phyloP scores from a whole-genome alignment of 176 grass and related monocot genomes.

The Carex kokanica region DNA sequence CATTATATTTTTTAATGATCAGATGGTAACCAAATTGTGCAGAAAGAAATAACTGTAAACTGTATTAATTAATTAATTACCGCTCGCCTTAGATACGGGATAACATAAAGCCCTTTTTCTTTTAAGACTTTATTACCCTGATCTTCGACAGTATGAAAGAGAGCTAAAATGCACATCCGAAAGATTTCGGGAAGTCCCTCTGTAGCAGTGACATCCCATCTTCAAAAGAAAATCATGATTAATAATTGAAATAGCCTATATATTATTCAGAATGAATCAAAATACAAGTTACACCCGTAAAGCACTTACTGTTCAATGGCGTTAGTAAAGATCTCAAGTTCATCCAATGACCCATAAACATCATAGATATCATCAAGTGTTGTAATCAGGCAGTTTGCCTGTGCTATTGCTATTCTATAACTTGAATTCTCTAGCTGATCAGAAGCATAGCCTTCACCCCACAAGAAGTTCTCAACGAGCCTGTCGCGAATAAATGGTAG shows the following conservation, averaged over 20 bases:
- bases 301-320: conserved; percentile 12
- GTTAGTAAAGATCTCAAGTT: conserved; percentile 34
- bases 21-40: not conserved
- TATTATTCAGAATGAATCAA: not conserved
- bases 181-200: conserved; percentile 19
- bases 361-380: conserved; percentile 30
- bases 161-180: conserved; percentile 10
- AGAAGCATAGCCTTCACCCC: not conserved
- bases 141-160: conserved; percentile 18
- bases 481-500: conserved; percentile 21
- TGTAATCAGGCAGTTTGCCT: not conserved
- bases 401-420: not conserved
- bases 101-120: conserved; percentile 6
- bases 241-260: not conserved
- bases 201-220: conserved; percentile 27
- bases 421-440: conserved; percentile 8
- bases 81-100: conserved; percentile 21
- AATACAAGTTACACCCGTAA: not conserved
- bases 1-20: not conserved
- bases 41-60: not conserved
- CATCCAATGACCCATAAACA: conserved; percentile 27
- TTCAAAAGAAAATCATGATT: not conserved
- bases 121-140: not conserved
- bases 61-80: conserved; percentile 4
- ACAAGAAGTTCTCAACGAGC: conserved; percentile 23